Base-by-base conservation (phyloP, 2,329 filamentous ascomycete species). In the Cryphonectria parasitica region DNA sequence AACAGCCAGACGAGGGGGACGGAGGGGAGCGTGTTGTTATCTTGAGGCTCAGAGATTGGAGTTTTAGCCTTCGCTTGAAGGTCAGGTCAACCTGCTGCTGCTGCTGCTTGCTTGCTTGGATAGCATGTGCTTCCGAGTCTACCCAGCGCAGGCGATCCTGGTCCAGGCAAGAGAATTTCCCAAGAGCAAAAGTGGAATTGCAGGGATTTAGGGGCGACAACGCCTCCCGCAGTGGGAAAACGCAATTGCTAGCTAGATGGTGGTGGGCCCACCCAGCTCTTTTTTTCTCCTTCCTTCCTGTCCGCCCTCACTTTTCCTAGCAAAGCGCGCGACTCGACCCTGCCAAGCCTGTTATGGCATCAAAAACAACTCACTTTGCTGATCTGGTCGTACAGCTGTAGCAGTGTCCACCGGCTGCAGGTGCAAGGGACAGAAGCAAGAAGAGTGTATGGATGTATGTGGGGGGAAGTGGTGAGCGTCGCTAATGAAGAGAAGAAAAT, bases 191-290 rank as follows among this genome's bases (percentile, higher is more conserved):
- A 11, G 45, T 17, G 63, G 43, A 34, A 49, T 49, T n/a, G 41
- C 63, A 49, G 34, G 63, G 63, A 64, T 64, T 52, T 17, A 64
- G 63, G 63, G 63, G 63, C 28, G 63, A 64, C 63, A 52, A 28
- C 61, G 31, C 61, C 25, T 25, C 61, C 61, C 61, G n/a, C 39
- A 45, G 36, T n/a, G 22, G 25, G 36, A 39, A 64, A 45, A 13
- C 39, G 41, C 36, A 43, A 31, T 58, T 28, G 54, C 54, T 58
- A 58, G 54, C 39, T 64, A 39, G 61, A 41, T 8, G 41, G 61
- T 8, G 41, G 61, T 64, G 63, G 63, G 52, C 11, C 36, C 61
- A 45, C 56, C 25, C 25, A 28, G n/a, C 28, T 64, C 45, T 61
- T 62, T 60, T 60, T 36, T 22, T 34, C 22, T 61, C 15, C 10